These are phyloP conservation scores for Phytophthora pistaciae DNA, from an alignment of 352 stramenopile species.

Conservation along the genomic window DNA sequence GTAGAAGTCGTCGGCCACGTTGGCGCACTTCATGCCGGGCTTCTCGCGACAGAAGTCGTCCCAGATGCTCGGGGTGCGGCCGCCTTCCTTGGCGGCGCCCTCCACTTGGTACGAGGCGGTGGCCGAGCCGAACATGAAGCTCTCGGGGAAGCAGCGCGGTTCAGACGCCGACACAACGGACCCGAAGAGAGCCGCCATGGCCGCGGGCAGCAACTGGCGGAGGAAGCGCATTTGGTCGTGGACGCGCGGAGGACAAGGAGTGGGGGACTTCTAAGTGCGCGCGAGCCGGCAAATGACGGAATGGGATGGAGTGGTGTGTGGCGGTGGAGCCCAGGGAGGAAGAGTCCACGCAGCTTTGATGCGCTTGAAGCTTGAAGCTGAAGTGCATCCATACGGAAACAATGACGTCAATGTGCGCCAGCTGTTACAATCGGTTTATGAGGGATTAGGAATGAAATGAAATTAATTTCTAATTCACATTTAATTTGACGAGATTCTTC, in stretches of 20 bases:
- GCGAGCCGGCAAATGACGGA: conserved; percentile 26
- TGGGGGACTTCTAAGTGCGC: not conserved
- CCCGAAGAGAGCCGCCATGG: conserved; percentile 5
- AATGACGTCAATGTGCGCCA: conserved; percentile 17
- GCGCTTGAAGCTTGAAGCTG: conserved; percentile 25
- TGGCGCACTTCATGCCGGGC: conserved; percentile 76
- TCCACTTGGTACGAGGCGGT: conserved; percentile 94
- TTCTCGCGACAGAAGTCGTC: conserved; percentile 86
- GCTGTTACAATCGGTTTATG: too few relatives aligned
- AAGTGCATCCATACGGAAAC: conserved; percentile 21
- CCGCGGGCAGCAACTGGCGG: conserved; percentile 22
- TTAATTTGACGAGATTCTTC: too few relatives aligned
- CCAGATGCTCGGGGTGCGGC: conserved; percentile 90
- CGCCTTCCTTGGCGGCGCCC: conserved; percentile 79
- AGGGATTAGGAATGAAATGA: too few relatives aligned
- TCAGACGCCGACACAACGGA: conserved; percentile 10
- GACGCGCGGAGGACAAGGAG: not conserved
- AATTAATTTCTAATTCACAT: too few relatives aligned
- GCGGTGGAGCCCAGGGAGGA: not conserved
- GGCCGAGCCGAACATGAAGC: conserved; percentile 85
- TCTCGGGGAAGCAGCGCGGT: conserved; percentile 48
- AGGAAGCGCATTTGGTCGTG: conserved; percentile 27
- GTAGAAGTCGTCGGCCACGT: conserved; percentile 94
- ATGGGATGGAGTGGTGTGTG: not conserved
- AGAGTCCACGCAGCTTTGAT: conserved; percentile 29